Percentiles rank a stretch among this genome's conserved stretches.
phyloP scores from a whole-genome alignment of 345 rosid species.

The Euphorbia pulcherrima region DNA sequence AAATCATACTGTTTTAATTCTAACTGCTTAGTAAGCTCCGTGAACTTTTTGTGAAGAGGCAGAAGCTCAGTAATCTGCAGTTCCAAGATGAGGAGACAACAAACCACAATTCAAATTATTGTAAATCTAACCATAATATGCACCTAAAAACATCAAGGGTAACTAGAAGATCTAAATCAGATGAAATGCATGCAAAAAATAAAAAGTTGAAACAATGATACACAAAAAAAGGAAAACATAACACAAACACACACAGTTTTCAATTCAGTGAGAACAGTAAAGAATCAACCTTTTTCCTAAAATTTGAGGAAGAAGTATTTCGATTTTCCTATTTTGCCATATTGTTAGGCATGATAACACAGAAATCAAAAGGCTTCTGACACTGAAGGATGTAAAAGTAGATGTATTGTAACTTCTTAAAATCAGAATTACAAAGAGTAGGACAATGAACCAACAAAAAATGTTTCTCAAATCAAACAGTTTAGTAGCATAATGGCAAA shows the following conservation, averaged over 20 bases:
- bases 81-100: slow-evolving; percentile 25
- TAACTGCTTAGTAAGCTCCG: slow-evolving; percentile 65
- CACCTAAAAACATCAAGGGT: background rate
- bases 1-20: slow-evolving; percentile 86
- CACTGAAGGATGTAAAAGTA: background rate
- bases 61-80: slow-evolving; percentile 71
- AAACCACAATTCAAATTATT: background rate
- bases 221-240: background rate
- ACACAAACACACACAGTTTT: background rate
- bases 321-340: background rate
- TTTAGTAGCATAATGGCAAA: background rate
- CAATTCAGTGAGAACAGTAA: background rate
- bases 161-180: background rate
- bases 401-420: background rate
- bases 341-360: background rate
- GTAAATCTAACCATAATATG: background rate
- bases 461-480: background rate
- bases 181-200: slow-evolving; percentile 4
- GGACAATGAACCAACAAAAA: background rate
- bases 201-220: background rate
- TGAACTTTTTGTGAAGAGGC: slow-evolving; percentile 68
- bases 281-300: background rate
- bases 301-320: background rate
- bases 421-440: background rate
- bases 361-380: background rate